Percentiles rank a stretch among this genome's conserved stretches.
phyloP scores from a whole-genome alignment of 106 monocot genomes.

The Ottelia alismoides region DNA sequence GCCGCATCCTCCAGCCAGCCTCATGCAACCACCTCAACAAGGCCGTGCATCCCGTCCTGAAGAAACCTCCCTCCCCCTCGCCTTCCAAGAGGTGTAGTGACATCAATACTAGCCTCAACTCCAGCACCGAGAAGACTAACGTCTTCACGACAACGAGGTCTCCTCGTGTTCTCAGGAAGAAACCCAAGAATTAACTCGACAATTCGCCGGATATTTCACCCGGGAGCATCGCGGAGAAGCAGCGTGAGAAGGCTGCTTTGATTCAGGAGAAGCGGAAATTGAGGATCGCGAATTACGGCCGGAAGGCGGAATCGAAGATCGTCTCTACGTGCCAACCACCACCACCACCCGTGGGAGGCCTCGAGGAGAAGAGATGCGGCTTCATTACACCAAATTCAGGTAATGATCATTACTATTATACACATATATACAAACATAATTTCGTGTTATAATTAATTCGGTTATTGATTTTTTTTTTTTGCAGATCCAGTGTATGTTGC shows the following conservation, averaged over 20 bases:
- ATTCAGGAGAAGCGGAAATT: conserved; percentile 55
- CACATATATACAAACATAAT: no score
- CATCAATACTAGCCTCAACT: conserved; percentile 5
- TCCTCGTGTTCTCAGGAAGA: conserved; percentile 20
- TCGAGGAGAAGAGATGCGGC: conserved; percentile 59
- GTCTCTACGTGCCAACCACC: not conserved
- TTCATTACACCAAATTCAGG: conserved; percentile 80
- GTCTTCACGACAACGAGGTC: not conserved
- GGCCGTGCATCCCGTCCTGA: conserved; percentile 1
- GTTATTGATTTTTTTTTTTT: no score
- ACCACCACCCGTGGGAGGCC: not conserved
- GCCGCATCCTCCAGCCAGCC: conserved; percentile 13
- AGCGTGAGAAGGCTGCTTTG: conserved; percentile 49
- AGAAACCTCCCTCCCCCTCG: conserved; percentile 5
- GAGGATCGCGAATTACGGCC: conserved; percentile 75
- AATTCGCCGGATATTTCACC: conserved; percentile 19
- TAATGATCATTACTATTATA: no score
- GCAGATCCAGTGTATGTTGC: conserved; percentile 63
- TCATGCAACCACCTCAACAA: conserved; percentile 12
- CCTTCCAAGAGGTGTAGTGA: no score
- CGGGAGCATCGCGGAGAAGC: conserved; percentile 72
- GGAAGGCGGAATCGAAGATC: conserved; percentile 9
- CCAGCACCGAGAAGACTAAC: conserved; percentile 5
- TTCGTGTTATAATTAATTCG: no score
- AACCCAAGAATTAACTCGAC: conserved; percentile 25